phyloP scores from a whole-genome alignment of 495 filamentous ascomycete genomes.

The Halenospora varia region DNA sequence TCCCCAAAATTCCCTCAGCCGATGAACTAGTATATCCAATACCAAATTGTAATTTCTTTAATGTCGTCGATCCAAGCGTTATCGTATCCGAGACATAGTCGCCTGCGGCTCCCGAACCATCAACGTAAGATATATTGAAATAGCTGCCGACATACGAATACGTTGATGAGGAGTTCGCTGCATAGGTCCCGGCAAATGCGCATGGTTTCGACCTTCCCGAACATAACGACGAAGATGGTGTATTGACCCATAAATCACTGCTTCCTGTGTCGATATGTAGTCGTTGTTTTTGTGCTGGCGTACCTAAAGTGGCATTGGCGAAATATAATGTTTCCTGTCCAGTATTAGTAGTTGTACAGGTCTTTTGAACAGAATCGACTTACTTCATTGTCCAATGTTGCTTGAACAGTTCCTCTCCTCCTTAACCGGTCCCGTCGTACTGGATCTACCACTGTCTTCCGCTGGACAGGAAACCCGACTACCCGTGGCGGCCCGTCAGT shows the following conservation, averaged over 20 bases:
- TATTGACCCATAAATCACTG: conserved; percentile 87
- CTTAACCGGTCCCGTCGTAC: conserved; percentile 39
- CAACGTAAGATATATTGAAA: conserved; percentile 92
- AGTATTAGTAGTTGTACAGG: conserved; percentile 12
- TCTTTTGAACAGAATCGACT: too few relatives aligned
- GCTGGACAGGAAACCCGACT: conserved; percentile 43
- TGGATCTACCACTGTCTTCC: conserved; percentile 37
- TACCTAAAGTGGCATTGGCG: conserved; percentile 68
- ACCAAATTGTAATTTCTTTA: conserved; percentile 77
- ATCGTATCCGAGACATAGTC: conserved; percentile 84
- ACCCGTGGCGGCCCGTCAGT: conserved; percentile 33
- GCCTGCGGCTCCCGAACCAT: conserved; percentile 74
- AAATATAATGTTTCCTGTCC: conserved; percentile 61
- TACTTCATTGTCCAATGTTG: conserved; percentile 46
- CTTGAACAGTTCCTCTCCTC: conserved; percentile 37
- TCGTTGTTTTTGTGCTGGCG: conserved; percentile 58
- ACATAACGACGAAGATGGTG: conserved; percentile 60
- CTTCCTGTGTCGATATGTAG: conserved; percentile 80
- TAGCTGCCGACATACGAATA: conserved; percentile 70
- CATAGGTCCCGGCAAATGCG: conserved; percentile 57
- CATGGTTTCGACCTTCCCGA: conserved; percentile 42
- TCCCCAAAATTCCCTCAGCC: conserved; percentile 77
- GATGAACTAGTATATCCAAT: conserved; percentile 74
- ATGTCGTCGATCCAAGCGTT: conserved; percentile 53
- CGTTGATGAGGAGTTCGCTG: conserved; percentile 73